Evolutionary conservation across 345 rosid species (phyloP), one percentile per base, ranked within the genome.

Genomic region (Salix brachista): DNA sequence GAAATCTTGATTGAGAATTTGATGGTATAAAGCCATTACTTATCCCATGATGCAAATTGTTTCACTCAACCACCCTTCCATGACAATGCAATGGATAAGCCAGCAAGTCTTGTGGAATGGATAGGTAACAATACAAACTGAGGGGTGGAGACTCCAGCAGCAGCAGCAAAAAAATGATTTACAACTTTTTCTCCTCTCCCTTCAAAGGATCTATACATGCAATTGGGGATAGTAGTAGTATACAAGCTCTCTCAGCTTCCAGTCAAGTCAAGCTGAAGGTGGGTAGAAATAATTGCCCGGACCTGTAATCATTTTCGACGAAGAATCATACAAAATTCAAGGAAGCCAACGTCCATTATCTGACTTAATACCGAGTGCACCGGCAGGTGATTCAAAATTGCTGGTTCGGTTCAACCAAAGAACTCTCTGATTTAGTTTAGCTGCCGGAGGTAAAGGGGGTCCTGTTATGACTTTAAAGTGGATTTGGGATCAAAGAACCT

Each of bases 401-500:
- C 87, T 26, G 84, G 85, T 25, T 16, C 30, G 16, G 39, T 41
- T 70, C 75, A 19, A 48, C 69, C 50, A 39, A 58, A 65, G 36
- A 58, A 54, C 37, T 77, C 34, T 68, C 41, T 17, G 13, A 21
- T 32, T 50, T 16, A 30, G 70, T 39, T 52, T 77, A 39, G 70
- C 26, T 54, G 25, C 74, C 3, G 71, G 44, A 48, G 73, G 75
- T n/a, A 26, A 16, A 4, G 58, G 42, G 39, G 16, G 30, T 28
- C 28, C 21, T 21, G 65, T 61, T 71, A 79, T 23, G 87, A 78
- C 72, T 73, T 84, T 11, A 84, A 56, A 65, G 74, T 71, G 3
- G 91, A 89, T 66, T 91, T 86, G 48, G 83, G 69, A 80, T 83
- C 83, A 83, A 96, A 92, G 91, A 93, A 93, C 80, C 86, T 91